Conservation (phyloP, 495 filamentous ascomycete species). For the Penicillium crystallinum region DNA sequence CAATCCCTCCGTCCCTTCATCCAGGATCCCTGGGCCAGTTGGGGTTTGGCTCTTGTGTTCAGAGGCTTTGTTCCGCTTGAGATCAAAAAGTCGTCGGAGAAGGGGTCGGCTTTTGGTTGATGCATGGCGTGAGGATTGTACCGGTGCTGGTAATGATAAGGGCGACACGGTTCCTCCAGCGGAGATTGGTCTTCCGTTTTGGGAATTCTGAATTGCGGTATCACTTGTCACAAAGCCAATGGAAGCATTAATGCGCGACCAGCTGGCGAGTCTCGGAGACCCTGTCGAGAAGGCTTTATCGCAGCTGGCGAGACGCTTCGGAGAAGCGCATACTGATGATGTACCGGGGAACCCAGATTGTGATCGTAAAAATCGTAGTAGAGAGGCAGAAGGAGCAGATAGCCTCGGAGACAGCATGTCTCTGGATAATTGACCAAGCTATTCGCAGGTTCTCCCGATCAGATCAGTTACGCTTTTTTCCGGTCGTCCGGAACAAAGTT, state of each 20-base stretch:
- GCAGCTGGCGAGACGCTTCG: conserved; percentile 4
- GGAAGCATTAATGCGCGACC: conserved; percentile 15
- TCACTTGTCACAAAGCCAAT: conserved; percentile 11
- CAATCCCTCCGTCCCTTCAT: conserved; percentile 35
- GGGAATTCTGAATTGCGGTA: conserved; percentile 1
- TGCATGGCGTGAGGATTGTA: conserved; percentile 26
- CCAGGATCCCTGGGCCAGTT: conserved; percentile 23
- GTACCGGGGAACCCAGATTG: conserved; percentile 54
- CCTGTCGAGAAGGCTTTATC: conserved; percentile 12
- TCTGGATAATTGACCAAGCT: conserved; percentile 12
- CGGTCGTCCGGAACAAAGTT: conserved; percentile 19
- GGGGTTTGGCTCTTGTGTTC: conserved; percentile 20
- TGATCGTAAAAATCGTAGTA: conserved; percentile 57
- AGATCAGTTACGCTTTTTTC: conserved; percentile 25
- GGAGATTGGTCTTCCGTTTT: conserved; percentile 12
- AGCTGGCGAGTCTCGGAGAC: conserved; percentile 20
- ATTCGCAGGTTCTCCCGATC: conserved; percentile 6
- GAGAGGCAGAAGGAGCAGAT: conserved; percentile 50
- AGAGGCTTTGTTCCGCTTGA: conserved; percentile 28
- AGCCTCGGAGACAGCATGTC: conserved; percentile 40
- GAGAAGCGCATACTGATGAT: conserved; percentile 26
- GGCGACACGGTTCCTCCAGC: not conserved
- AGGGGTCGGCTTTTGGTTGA: conserved; percentile 47
- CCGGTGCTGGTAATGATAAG: not conserved
- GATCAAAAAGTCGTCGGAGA: conserved; percentile 52